Conservation (phyloP, 140 eudicot genomes). For the Senecio squalidus region DNA sequence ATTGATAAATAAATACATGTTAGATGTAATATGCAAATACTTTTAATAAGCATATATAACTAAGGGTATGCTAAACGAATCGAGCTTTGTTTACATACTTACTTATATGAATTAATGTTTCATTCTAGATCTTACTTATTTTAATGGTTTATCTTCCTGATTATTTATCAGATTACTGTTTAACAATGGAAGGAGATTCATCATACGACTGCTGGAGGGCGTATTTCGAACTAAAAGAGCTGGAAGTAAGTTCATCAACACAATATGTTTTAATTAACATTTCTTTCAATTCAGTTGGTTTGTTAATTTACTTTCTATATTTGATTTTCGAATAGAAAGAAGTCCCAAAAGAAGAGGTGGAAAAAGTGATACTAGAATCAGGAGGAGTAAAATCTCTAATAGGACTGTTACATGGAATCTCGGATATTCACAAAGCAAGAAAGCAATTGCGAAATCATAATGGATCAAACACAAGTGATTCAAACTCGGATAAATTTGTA, state of each 20-base stretch:
- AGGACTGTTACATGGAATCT: constrained; percentile 39
- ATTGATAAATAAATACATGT: too few species aligned
- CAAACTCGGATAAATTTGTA: background rate
- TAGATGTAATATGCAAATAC: too few species aligned
- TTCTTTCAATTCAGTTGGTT: background rate
- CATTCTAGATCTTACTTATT: background rate
- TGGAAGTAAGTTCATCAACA: constrained; percentile 7
- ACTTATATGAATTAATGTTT: background rate
- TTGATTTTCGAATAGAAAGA: constrained; percentile 33
- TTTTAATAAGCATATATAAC: too few species aligned
- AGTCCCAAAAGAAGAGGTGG: constrained; percentile 50
- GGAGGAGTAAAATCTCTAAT: constrained; percentile 54
- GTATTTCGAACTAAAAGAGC: constrained; percentile 48
- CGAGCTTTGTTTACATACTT: too few species aligned
- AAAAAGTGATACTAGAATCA: constrained; percentile 51
- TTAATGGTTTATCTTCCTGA: background rate
- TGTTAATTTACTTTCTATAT: background rate
- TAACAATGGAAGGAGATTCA: constrained; percentile 61
- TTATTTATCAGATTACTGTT: constrained; percentile 52
- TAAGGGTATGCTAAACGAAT: too few species aligned
- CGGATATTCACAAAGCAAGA: constrained; percentile 41
- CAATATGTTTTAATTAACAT: background rate
- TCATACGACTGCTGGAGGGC: constrained; percentile 66
- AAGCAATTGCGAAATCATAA: constrained; percentile 17
- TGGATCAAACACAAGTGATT: constrained; percentile 1